These are phyloP conservation scores for Capsicum chinense DNA, from an alignment of 257 asterid genomes.

Conservation along the genomic window DNA sequence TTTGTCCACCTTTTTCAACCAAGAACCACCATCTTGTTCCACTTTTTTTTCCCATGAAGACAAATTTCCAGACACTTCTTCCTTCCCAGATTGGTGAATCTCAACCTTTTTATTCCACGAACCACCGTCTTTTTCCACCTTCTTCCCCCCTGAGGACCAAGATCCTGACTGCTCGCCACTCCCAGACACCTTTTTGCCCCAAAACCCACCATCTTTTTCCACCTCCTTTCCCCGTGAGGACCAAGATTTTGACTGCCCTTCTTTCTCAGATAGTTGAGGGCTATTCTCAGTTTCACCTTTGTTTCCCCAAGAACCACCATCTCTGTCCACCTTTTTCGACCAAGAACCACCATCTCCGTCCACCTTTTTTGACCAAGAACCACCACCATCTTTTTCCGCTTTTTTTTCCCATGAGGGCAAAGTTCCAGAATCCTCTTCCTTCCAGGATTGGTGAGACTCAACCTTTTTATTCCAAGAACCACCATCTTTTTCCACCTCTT, in stretches of 20 bases:
- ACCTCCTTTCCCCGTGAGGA: conserved; percentile 34
- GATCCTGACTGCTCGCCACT: conserved; percentile 35
- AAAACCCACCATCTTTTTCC: not conserved
- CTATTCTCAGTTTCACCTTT: conserved; percentile 23
- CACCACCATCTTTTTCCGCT: conserved; percentile 23
- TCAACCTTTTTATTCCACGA: conserved; percentile 40
- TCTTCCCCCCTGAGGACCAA: conserved; percentile 34
- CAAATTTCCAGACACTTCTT: conserved; percentile 27
- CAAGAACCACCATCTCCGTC: not conserved
- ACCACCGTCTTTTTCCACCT: not conserved
- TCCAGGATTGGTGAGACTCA: conserved; percentile 18
- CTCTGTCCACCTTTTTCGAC: not conserved
- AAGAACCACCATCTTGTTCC: conserved; percentile 1
- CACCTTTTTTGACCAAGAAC: conserved; percentile 38
- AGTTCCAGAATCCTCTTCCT: conserved; percentile 28
- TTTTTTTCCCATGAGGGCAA: conserved; percentile 39
- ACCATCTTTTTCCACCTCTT: not conserved
- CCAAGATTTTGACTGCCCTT: conserved; percentile 33
- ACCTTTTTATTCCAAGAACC: conserved; percentile 38
- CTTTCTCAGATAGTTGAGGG: not conserved
- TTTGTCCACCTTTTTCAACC: conserved; percentile 25
- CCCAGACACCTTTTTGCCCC: conserved; percentile 38
- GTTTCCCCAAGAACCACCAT: conserved; percentile 34
- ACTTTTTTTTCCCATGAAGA: conserved; percentile 40
- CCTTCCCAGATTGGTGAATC: conserved; percentile 19